Conservation (phyloP, 306 rosid species). For the Acmispon strigosus region DNA sequence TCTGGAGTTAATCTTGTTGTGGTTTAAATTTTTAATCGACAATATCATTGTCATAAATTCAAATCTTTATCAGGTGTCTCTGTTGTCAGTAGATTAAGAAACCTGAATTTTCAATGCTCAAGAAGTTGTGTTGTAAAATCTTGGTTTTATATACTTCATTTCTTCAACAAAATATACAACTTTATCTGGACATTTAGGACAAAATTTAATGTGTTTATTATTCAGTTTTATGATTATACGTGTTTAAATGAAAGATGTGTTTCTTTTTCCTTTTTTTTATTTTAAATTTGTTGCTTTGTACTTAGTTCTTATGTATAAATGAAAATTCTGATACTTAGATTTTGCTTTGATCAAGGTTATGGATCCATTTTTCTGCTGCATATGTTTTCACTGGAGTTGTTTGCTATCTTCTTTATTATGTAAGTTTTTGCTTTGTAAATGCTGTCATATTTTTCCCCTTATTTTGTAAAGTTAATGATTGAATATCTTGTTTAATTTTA, state of each 20-base stretch:
- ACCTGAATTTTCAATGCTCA: not conserved
- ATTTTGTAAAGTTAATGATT: not conserved
- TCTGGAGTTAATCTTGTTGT: not conserved
- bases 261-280: not conserved
- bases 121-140: not conserved
- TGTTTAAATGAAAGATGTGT: slow-evolving; percentile 1
- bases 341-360: slow-evolving; percentile 61
- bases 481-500: slow-evolving; percentile 17
- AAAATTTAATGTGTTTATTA: not conserved
- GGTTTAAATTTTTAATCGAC: not conserved
- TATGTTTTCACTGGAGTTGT: slow-evolving; percentile 73
- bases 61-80: not conserved
- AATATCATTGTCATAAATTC: not conserved
- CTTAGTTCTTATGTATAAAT: not conserved
- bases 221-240: not conserved
- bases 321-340: slow-evolving; percentile 30
- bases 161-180: not conserved
- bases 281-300: not conserved
- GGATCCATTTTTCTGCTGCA: slow-evolving; percentile 77
- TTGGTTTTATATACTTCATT: not conserved
- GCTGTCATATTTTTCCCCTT: slow-evolving; percentile 2
- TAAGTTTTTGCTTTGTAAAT: slow-evolving; percentile 40
- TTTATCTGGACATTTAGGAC: not conserved
- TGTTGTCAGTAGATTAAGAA: not conserved
- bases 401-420: slow-evolving; percentile 79